phyloP scores from a whole-genome alignment of 345 rosid species.

The Murraya paniculata region DNA sequence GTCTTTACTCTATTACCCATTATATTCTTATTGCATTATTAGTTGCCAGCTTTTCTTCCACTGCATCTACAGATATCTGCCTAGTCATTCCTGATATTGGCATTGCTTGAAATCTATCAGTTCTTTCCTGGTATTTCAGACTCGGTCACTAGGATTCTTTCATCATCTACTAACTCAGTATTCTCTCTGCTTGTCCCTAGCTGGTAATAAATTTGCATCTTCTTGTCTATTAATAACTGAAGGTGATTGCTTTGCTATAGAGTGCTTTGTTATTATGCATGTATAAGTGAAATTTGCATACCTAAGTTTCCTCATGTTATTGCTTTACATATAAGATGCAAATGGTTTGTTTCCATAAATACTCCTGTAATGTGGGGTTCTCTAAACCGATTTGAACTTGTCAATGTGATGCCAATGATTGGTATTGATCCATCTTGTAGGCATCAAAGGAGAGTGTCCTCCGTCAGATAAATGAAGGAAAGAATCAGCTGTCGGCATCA shows the following conservation, averaged over 20 bases:
- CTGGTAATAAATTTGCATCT: not conserved
- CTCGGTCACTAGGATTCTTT: not conserved
- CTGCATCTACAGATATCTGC: not conserved
- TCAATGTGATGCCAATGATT: constrained; percentile 1
- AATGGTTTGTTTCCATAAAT: not conserved
- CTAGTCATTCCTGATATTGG: not conserved
- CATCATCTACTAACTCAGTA: not conserved
- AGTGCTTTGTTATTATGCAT: not conserved
- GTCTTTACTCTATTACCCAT: not conserved
- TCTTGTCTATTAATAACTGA: not conserved
- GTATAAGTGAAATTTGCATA: not conserved
- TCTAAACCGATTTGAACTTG: not conserved
- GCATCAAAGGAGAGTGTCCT: constrained; percentile 69
- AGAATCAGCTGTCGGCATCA: constrained; percentile 43
- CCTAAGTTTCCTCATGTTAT: not conserved
- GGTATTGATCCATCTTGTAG: constrained; percentile 32
- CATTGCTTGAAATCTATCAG: not conserved
- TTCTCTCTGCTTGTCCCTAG: constrained; percentile 1
- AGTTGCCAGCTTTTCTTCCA: not conserved
- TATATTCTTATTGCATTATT: not conserved
- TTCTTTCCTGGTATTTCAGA: not conserved
- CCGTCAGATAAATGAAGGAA: constrained; percentile 63
- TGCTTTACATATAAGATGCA: not conserved
- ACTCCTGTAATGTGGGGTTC: not conserved
- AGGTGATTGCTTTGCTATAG: not conserved